Evolutionary conservation across 2,329 filamentous ascomycete genomes (phyloP).

Genomic region (Metarhizium robertsii): DNA sequence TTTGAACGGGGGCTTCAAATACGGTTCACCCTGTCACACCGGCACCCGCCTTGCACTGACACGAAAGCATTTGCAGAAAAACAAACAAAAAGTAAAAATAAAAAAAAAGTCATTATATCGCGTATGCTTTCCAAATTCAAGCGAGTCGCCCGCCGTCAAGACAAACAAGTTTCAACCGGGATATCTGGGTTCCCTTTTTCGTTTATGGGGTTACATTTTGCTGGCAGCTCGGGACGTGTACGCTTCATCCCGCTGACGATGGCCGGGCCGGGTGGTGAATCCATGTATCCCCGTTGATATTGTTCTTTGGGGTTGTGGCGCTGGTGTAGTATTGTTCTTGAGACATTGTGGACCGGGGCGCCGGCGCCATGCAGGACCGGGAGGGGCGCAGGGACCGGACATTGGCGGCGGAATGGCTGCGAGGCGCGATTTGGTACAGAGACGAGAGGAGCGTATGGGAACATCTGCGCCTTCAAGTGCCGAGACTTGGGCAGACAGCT

Average conservation of each 20-base stretch:
- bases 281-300: conserved; percentile 15
- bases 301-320: conserved; percentile 22
- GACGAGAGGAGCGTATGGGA: no score
- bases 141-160: no score
- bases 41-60: neutral
- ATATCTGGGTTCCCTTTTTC: neutral
- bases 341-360: conserved; percentile 8
- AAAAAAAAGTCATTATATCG: neutral
- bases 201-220: neutral
- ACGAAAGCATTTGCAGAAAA: neutral
- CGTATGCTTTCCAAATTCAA: no score
- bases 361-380: neutral
- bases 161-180: no score
- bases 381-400: neutral
- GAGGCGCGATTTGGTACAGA: no score
- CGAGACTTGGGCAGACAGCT: no score
- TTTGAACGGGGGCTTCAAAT: neutral
- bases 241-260: neutral
- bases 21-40: neutral
- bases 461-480: no score
- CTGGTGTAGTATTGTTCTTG: conserved; percentile 23
- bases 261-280: no score
- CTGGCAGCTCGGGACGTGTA: neutral
- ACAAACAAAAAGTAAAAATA: neutral
- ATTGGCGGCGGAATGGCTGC: neutral